Evolutionary conservation across 208 protist genomes (phyloP), one percentile per base, ranked within the genome.

Genomic region (Crithidia bombi): DNA sequence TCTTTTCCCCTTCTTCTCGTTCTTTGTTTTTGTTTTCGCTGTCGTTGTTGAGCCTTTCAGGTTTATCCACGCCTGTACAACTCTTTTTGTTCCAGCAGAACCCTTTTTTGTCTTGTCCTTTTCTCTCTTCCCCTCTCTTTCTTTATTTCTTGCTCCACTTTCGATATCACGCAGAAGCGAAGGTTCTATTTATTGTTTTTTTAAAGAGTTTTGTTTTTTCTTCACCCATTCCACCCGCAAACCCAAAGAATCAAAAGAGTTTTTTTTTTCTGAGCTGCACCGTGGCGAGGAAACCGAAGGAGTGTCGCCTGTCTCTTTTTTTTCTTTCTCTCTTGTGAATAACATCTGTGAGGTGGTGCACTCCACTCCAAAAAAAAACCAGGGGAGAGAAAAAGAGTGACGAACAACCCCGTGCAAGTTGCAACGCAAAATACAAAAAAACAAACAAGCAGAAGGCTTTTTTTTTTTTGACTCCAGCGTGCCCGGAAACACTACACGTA

Each of bases 11-110:
- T 25, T 32, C 38, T 19, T 30, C 35, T 21, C 43, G 32, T 33
- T 38, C 30, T 51, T 55, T 25, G 26, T 61, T 46, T 64, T 35
- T 17, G 21, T 51, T 39, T 61, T 69, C 21, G n/a, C 55, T 50
- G n/a, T n/a, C n/a, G n/a, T n/a, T n/a, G n/a, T n/a, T n/a, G n/a
- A n/a, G n/a, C n/a, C n/a, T n/a, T n/a, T n/a, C n/a, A n/a, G n/a
- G n/a, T n/a, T n/a, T n/a, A n/a, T n/a, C n/a, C n/a, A n/a, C n/a
- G n/a, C n/a, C n/a, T n/a, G n/a, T n/a, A n/a, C n/a, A n/a, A n/a
- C n/a, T n/a, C n/a, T n/a, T n/a, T n/a, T n/a, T n/a, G n/a, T n/a
- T n/a, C n/a, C n/a, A n/a, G n/a, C n/a, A n/a, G n/a, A n/a, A n/a
- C n/a, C n/a, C n/a, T n/a, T n/a, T n/a, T n/a, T n/a, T n/a, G n/a